phyloP scores from a whole-genome alignment of 495 filamentous ascomycete genomes.

The Staphylotrichum tortipilum region DNA sequence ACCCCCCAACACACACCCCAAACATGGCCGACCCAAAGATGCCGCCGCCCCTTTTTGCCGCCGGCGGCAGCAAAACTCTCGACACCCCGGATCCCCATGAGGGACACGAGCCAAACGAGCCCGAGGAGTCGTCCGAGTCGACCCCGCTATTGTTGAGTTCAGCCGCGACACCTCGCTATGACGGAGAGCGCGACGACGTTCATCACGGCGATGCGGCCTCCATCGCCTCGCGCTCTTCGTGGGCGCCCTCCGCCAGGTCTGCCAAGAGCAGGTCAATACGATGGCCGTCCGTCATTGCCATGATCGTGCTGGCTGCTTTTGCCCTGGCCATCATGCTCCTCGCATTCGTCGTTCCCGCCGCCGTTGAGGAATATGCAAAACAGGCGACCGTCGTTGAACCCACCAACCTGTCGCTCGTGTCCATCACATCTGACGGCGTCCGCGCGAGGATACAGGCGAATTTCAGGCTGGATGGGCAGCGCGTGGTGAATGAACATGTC shows the following conservation, averaged over 20 bases:
- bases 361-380: conserved; percentile 75
- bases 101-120: conserved; percentile 36
- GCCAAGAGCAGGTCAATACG: conserved; percentile 24
- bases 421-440: conserved; percentile 68
- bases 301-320: conserved; percentile 32
- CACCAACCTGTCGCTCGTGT: conserved; percentile 71
- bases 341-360: conserved; percentile 72
- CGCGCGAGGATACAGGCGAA: conserved; percentile 69
- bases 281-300: conserved; percentile 42
- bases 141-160: conserved; percentile 46
- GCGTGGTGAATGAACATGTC: conserved; percentile 59
- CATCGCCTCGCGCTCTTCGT: conserved; percentile 17
- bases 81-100: conserved; percentile 21
- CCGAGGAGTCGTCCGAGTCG: conserved; percentile 34
- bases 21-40: conserved; percentile 41
- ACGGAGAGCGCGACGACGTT: conserved; percentile 34
- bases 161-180: conserved; percentile 35
- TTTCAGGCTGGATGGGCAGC: conserved; percentile 66
- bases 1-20: neutral
- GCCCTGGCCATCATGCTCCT: conserved; percentile 41
- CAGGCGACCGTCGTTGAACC: conserved; percentile 74
- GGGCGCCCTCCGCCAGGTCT: conserved; percentile 13
- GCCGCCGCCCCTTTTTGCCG: conserved; percentile 33
- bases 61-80: conserved; percentile 19
- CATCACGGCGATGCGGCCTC: conserved; percentile 24